Evolutionary conservation across 2,329 filamentous ascomycete species (phyloP).

Genomic region (Cordyceps cicadae): DNA sequence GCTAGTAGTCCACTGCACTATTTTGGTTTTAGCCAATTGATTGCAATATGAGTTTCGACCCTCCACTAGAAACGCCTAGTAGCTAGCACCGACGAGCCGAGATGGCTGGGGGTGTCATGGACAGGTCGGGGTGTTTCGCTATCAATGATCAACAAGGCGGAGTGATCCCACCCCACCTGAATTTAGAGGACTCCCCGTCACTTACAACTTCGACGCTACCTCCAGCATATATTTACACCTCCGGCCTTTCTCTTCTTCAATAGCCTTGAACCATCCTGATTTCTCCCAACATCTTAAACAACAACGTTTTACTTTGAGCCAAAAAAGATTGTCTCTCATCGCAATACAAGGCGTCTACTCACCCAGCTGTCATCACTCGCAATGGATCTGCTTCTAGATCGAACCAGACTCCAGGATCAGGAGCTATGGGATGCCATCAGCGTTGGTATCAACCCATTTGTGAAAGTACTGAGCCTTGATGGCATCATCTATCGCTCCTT

Average conservation of each 20-base stretch:
- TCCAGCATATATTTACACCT: not conserved
- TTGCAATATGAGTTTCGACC: not conserved
- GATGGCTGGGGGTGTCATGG: not conserved
- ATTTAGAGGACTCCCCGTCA: conserved; percentile 1
- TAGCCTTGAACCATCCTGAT: not conserved
- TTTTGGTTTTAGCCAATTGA: not conserved
- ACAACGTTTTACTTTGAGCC: not conserved
- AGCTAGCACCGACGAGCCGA: not conserved
- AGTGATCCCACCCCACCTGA: not conserved
- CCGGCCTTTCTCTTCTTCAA: not conserved
- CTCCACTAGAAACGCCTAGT: not conserved
- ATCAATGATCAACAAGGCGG: not conserved
- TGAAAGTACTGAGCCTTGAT: conserved; percentile 15
- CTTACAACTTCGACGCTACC: not conserved
- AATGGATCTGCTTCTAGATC: not conserved
- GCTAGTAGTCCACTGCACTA: not conserved
- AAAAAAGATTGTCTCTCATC: not conserved
- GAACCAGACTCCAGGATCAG: conserved; percentile 3
- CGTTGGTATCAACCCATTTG: conserved; percentile 14
- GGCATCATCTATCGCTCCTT: conserved; percentile 15
- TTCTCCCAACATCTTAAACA: not conserved
- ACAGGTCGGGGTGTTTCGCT: not conserved
- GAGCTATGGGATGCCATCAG: conserved; percentile 15
- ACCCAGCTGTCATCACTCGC: not conserved
- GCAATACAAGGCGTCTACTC: not conserved